phyloP scores from a whole-genome alignment of 148 eudicot genomes.

The Tetragonia tetragonoides region DNA sequence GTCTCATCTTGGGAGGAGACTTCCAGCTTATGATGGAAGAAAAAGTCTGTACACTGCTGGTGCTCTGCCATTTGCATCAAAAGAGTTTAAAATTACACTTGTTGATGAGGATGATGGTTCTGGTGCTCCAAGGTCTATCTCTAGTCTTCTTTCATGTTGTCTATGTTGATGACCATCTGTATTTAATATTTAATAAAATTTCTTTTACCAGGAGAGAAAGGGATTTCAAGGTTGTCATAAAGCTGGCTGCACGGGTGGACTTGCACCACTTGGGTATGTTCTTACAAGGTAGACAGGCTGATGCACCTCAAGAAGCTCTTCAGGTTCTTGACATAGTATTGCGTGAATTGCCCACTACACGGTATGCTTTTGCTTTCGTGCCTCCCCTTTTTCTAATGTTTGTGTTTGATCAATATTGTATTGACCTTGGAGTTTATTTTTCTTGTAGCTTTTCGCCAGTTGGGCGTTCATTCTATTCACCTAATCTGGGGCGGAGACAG shows the following conservation, averaged over 20 bases:
- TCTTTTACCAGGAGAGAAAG: slow-evolving; percentile 47
- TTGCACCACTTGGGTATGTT: slow-evolving; percentile 65
- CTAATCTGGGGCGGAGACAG: slow-evolving; percentile 55
- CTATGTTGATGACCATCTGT: background rate
- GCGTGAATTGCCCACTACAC: slow-evolving; percentile 66
- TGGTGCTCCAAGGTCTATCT: slow-evolving; percentile 46
- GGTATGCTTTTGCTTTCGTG: slow-evolving; percentile 27
- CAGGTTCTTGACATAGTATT: slow-evolving; percentile 74
- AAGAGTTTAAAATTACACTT: slow-evolving; percentile 65
- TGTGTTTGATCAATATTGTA: background rate
- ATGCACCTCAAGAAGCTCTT: slow-evolving; percentile 79
- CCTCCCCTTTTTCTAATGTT: background rate
- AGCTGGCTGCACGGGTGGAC: slow-evolving; percentile 67
- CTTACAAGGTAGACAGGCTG: slow-evolving; percentile 61
- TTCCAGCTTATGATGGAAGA: slow-evolving; percentile 90
- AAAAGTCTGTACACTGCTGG: slow-evolving; percentile 89
- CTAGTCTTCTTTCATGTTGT: background rate
- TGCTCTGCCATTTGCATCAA: slow-evolving; percentile 62
- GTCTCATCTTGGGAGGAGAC: slow-evolving; percentile 77
- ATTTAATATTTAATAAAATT: background rate
- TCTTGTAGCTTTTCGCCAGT: slow-evolving; percentile 52
- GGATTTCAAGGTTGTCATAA: slow-evolving; percentile 58
- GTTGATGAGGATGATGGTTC: slow-evolving; percentile 68
- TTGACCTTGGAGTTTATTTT: background rate
- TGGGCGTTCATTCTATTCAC: slow-evolving; percentile 73